Evolutionary conservation across 306 rosid species (phyloP), one percentile per base, ranked within the genome.

Genomic region (Cucurbita maxima): DNA sequence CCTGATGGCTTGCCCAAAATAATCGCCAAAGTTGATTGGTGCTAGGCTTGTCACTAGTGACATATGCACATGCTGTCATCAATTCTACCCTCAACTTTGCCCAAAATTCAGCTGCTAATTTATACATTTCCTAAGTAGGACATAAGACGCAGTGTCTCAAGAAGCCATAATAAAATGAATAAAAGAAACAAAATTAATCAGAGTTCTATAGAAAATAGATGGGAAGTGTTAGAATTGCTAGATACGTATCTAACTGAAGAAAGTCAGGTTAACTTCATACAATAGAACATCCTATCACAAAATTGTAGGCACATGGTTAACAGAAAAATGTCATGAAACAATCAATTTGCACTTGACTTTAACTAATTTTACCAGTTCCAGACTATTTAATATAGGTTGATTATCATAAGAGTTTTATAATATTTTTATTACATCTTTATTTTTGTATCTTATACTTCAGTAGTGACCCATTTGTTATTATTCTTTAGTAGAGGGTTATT

Each of bases 1-100:
- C 99, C 95, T 94, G 99, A 86, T 94, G 99, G 80, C 97, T 89
- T 60, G 99, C 99, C 99, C 99, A 94, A 79, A 89, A 94, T 58
- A 94, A 77, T 76, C 99, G 85, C 99, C 99, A 94, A 19, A 94
- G 74, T 78, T 94, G 99, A 88, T 94, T 90, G 59, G 89, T 79
- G 78, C 66, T 86, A 63, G 97, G 96, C 71, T 84, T 94, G 56
- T 94, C 97, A 82, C 77, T 81, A 51, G 80, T 79, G 53, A 87
- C 80, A 79, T 85, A 81, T 10, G 92, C 80, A 85, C 86, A 63
- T 53, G 99, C 97, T 54, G 96, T 75, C 58, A 94, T 76, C 77
- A 94, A 82, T 72, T 94, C 97, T 58, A 86, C 81, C 7, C 99
- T 92, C 78, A 94, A 84, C 79, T 86, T 90, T 71, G 92, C 87